phyloP scores from a whole-genome alignment of 1,284 basidiomycete species.

The Sporisorium reilianum region DNA sequence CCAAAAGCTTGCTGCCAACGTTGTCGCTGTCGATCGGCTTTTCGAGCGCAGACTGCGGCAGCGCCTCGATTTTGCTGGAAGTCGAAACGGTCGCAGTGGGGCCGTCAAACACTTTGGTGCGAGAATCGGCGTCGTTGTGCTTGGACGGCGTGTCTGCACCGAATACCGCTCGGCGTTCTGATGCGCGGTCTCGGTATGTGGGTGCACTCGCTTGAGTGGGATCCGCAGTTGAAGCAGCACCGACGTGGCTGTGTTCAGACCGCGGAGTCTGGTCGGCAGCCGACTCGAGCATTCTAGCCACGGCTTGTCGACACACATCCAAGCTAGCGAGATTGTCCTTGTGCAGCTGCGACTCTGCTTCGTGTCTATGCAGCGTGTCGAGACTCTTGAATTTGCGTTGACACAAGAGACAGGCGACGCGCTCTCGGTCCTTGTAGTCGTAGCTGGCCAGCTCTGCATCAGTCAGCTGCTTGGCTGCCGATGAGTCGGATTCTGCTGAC shows the following conservation, averaged over 20 bases:
- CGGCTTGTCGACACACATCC: constrained; percentile 31
- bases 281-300: constrained; percentile 24
- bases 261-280: background rate
- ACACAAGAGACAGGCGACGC: constrained; percentile 48
- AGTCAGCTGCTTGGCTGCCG: constrained; percentile 9
- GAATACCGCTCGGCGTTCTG: constrained; percentile 51
- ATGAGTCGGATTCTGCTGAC: background rate
- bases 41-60: constrained; percentile 29
- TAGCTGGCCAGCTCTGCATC: constrained; percentile 17
- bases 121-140: background rate
- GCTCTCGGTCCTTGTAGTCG: constrained; percentile 41
- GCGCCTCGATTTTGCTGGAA: background rate
- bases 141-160: constrained; percentile 30
- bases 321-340: constrained; percentile 32
- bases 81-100: constrained; percentile 9
- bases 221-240: background rate
- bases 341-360: constrained; percentile 41
- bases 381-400: constrained; percentile 49
- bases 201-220: background rate
- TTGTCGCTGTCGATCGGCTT: constrained; percentile 44
- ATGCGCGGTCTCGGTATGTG: constrained; percentile 45
- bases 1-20: constrained; percentile 45
- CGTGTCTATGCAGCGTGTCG: constrained; percentile 41
- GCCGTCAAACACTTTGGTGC: constrained; percentile 21
- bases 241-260: background rate